Percentiles rank a stretch among this genome's conserved stretches.
phyloP scores from a whole-genome alignment of 2,329 filamentous ascomycete genomes.

The Neonectria hederae region DNA sequence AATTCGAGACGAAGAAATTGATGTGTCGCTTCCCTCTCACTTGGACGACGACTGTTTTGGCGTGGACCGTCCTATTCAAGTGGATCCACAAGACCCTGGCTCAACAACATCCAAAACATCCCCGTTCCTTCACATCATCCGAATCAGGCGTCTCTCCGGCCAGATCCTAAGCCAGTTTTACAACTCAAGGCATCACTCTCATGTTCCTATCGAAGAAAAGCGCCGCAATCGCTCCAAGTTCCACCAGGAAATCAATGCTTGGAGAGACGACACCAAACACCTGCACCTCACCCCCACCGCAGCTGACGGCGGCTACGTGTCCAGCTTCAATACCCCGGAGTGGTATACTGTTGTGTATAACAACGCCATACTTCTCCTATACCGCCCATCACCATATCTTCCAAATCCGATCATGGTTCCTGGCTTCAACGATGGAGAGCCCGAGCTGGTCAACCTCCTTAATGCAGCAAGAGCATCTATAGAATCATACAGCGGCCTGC shows the following conservation, averaged over 20 bases:
- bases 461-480: slow-evolving; percentile 8
- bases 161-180: slow-evolving; percentile 17
- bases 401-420: slow-evolving; percentile 6
- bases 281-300: too few relatives aligned
- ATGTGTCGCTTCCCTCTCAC: slow-evolving; percentile 11
- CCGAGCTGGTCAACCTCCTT: slow-evolving; percentile 5
- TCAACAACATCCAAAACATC: too few relatives aligned
- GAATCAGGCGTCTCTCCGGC: slow-evolving; percentile 16
- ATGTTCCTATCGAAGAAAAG: slow-evolving; percentile 5
- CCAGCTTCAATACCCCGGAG: slow-evolving; percentile 10
- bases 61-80: too few relatives aligned
- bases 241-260: slow-evolving; percentile 10
- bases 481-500: slow-evolving; percentile 13
- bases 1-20: slow-evolving; percentile 21
- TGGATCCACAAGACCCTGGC: too few relatives aligned
- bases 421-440: too few relatives aligned
- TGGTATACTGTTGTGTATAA: slow-evolving; percentile 18
- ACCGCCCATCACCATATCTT: slow-evolving; percentile 17
- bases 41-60: slow-evolving; percentile 13
- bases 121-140: slow-evolving; percentile 16
- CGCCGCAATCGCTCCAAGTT: not conserved
- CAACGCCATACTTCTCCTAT: slow-evolving; percentile 21
- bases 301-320: not conserved
- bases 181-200: not conserved
- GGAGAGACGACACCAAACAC: slow-evolving; percentile 12